A percentile compares a stretch with the other conserved stretches of the same genome.
Conservation (phyloP, 108 stramenopile species). For the Cyclotella sp. region DNA sequence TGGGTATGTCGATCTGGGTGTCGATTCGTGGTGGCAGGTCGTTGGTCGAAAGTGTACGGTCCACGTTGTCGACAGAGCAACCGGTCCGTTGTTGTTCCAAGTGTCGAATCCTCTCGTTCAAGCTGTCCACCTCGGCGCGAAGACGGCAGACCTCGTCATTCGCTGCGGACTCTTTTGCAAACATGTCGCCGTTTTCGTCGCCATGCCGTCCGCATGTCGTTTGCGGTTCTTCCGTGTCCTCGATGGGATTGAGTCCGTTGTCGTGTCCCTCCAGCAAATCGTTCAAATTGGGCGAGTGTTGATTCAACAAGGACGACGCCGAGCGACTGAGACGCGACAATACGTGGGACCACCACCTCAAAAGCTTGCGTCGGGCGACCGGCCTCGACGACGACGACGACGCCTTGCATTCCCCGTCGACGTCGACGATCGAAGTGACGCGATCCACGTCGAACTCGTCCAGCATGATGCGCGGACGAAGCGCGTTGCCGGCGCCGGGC, state of each 20-base stretch:
- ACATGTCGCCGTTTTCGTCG: not conserved
- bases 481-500: not conserved
- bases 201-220: no score
- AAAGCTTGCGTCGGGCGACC: not conserved
- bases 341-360: slow-evolving; percentile 38
- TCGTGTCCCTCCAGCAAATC: slow-evolving; percentile 34
- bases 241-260: not conserved
- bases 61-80: no score
- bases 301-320: slow-evolving; percentile 48
- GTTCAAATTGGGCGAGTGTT: slow-evolving; percentile 51
- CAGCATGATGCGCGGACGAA: not conserved
- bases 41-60: no score
- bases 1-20: slow-evolving; percentile 18
- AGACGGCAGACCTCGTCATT: slow-evolving; percentile 24
- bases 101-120: slow-evolving; percentile 40
- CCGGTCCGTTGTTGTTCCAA: slow-evolving; percentile 28
- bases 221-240: not conserved
- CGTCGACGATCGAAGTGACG: not conserved
- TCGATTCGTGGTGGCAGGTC: not conserved
- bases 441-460: not conserved
- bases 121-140: slow-evolving; percentile 28
- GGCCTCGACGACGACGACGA: not conserved
- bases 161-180: no score
- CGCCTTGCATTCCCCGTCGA: not conserved
- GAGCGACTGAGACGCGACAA: slow-evolving; percentile 41